phyloP scores from a whole-genome alignment of 2,329 filamentous ascomycete genomes.

The Penicillium corylophilum region DNA sequence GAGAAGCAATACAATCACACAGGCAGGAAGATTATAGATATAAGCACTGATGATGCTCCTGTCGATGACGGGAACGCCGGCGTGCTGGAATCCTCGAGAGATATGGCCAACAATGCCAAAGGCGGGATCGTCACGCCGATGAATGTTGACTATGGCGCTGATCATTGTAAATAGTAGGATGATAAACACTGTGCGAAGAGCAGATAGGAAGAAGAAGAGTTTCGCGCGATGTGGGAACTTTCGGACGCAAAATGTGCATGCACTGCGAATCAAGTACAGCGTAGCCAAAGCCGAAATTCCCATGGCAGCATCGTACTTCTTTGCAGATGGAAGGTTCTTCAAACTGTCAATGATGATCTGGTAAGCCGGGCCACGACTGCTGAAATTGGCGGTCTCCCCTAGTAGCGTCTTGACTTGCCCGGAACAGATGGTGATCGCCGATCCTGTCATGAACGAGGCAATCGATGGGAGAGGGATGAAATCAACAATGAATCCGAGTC shows the following conservation, averaged over 20 bases:
- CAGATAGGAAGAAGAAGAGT: slow-evolving; percentile 82
- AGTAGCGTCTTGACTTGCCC: slow-evolving; percentile 79
- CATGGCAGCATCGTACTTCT: slow-evolving; percentile 70
- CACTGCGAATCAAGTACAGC: slow-evolving; percentile 69
- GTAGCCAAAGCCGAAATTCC: slow-evolving; percentile 73
- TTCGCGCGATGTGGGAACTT: slow-evolving; percentile 67
- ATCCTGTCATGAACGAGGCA: slow-evolving; percentile 91
- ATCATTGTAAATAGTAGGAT: slow-evolving; percentile 86
- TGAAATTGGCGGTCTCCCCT: slow-evolving; percentile 64
- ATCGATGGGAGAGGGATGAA: slow-evolving; percentile 84
- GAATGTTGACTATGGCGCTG: slow-evolving; percentile 75
- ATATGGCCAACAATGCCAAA: slow-evolving; percentile 74
- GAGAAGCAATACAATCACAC: slow-evolving; percentile 83
- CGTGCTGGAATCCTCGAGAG: slow-evolving; percentile 78
- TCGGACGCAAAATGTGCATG: slow-evolving; percentile 63
- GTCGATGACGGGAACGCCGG: slow-evolving; percentile 67
- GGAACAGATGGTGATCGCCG: slow-evolving; percentile 77
- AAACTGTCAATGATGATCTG: slow-evolving; percentile 75
- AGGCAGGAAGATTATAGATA: slow-evolving; percentile 69
- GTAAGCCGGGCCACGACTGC: slow-evolving; percentile 74
- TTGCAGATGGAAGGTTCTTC: slow-evolving; percentile 63
- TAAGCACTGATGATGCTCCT: slow-evolving; percentile 65
- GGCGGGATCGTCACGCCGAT: slow-evolving; percentile 59
- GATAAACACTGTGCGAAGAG: slow-evolving; percentile 81
- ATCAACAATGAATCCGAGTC: slow-evolving; percentile 70